Percentiles rank a stretch among this genome's conserved stretches.
These are phyloP conservation scores for Ceratobasidium sp. DNA, from an alignment of 1,284 basidiomycete species.

Conservation along the genomic window DNA sequence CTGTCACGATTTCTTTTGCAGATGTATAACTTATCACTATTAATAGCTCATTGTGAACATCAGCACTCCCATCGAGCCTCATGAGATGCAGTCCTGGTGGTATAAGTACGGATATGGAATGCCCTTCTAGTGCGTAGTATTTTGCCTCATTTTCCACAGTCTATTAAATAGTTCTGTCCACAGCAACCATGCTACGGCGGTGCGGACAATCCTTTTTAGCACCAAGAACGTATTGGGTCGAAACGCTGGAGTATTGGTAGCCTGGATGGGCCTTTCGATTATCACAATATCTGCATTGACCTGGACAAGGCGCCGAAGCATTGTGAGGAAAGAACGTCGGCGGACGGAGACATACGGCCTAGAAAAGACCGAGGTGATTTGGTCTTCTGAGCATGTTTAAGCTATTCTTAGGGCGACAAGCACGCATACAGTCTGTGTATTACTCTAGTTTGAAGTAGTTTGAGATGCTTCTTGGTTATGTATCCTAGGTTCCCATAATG, in stretches of 20 bases:
- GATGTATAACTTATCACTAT: constrained; percentile 56
- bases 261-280: constrained; percentile 57
- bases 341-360: neutral
- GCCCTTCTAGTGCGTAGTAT: constrained; percentile 58
- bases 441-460: too few species aligned
- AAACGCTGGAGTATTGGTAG: constrained; percentile 60
- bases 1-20: constrained; percentile 56
- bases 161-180: neutral
- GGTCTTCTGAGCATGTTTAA: constrained; percentile 13
- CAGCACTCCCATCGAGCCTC: constrained; percentile 12
- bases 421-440: too few species aligned
- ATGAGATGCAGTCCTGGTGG: constrained; percentile 50
- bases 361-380: constrained; percentile 8
- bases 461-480: too few species aligned
- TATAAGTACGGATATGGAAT: constrained; percentile 58
- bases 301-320: constrained; percentile 53
- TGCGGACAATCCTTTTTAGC: constrained; percentile 62
- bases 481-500: too few species aligned
- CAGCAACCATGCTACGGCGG: constrained; percentile 47
- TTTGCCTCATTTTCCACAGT: neutral
- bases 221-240: constrained; percentile 59
- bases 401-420: too few species aligned
- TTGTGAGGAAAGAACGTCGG: neutral
- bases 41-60: constrained; percentile 3
- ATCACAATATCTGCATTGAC: constrained; percentile 57